Evolutionary conservation across 192 early-diverging fungal species (phyloP).

Genomic region (Backusella parvicylindrica): DNA sequence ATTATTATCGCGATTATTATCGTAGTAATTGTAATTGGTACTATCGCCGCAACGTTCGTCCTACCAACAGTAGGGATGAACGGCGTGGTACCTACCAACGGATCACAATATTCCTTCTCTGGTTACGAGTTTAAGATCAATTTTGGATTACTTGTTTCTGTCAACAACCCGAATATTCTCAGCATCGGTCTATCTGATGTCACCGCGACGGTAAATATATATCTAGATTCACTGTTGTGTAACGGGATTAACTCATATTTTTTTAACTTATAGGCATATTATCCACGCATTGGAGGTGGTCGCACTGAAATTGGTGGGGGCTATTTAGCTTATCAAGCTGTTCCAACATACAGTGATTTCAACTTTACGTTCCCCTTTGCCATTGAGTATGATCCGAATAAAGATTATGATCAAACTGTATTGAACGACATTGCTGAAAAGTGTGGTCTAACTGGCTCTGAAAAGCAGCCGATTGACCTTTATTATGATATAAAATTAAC

Average conservation of each 20-base stretch:
- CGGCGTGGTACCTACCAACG: conserved; percentile 19
- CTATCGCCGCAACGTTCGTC: conserved; percentile 33
- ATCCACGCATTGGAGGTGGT: conserved; percentile 31
- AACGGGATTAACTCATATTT: too few species aligned
- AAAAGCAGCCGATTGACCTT: conserved; percentile 27
- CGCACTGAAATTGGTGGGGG: conserved; percentile 44
- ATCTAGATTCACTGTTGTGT: neutral
- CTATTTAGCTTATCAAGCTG: conserved; percentile 27
- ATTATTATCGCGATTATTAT: conserved; percentile 36
- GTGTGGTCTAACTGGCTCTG: conserved; percentile 39
- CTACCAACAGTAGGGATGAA: conserved; percentile 37
- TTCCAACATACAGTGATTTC: conserved; percentile 30
- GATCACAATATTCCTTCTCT: conserved; percentile 18
- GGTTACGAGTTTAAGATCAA: conserved; percentile 30
- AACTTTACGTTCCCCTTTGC: conserved; percentile 44
- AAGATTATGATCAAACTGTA: conserved; percentile 35
- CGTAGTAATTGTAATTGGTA: conserved; percentile 32
- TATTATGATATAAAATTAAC: conserved; percentile 43
- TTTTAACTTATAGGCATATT: conserved; percentile 41
- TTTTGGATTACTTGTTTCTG: conserved; percentile 29
- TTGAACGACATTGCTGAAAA: conserved; percentile 38
- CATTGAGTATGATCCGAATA: conserved; percentile 32
- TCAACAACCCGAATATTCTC: conserved; percentile 42
- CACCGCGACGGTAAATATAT: conserved; percentile 39
- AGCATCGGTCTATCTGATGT: conserved; percentile 41